phyloP scores from a whole-genome alignment of 1,284 basidiomycete species.

The Volvariella surrecta region DNA sequence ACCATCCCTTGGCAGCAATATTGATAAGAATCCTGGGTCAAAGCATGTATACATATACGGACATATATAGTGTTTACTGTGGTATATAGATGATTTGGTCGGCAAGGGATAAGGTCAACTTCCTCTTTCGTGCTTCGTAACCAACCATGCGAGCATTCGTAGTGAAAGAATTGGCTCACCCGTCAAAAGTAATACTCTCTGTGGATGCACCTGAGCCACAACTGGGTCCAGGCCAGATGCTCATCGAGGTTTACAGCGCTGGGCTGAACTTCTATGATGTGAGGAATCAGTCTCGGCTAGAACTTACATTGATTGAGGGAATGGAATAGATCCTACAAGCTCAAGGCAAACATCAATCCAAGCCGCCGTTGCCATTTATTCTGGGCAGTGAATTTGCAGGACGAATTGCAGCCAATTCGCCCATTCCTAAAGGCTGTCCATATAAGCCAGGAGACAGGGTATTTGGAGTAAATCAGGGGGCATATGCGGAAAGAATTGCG shows the following conservation, averaged over 20 bases:
- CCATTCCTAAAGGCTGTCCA: conserved; percentile 76
- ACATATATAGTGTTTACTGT: no score
- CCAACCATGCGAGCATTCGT: conserved; percentile 71
- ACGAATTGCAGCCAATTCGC: conserved; percentile 61
- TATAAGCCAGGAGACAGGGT: conserved; percentile 83
- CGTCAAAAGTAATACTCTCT: conserved; percentile 55
- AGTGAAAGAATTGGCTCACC: conserved; percentile 66
- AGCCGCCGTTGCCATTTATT: conserved; percentile 78
- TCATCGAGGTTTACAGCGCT: conserved; percentile 78
- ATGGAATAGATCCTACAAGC: conserved; percentile 64
- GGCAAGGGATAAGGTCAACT: not conserved
- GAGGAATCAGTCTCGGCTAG: conserved; percentile 13
- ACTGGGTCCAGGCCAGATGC: conserved; percentile 48
- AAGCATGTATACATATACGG: no score
- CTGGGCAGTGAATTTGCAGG: conserved; percentile 87
- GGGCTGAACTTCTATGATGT: conserved; percentile 80
- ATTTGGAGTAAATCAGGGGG: conserved; percentile 81
- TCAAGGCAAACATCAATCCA: conserved; percentile 83
- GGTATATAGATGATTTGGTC: no score
- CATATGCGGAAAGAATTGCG: conserved; percentile 69
- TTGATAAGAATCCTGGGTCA: no score
- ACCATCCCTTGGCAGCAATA: no score
- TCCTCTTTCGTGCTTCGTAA: not conserved
- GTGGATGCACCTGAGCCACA: conserved; percentile 54
- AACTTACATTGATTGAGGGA: not conserved